These are phyloP conservation scores for Gaultheria prostrata DNA, from an alignment of 148 eudicot genomes.

Conservation along the genomic window DNA sequence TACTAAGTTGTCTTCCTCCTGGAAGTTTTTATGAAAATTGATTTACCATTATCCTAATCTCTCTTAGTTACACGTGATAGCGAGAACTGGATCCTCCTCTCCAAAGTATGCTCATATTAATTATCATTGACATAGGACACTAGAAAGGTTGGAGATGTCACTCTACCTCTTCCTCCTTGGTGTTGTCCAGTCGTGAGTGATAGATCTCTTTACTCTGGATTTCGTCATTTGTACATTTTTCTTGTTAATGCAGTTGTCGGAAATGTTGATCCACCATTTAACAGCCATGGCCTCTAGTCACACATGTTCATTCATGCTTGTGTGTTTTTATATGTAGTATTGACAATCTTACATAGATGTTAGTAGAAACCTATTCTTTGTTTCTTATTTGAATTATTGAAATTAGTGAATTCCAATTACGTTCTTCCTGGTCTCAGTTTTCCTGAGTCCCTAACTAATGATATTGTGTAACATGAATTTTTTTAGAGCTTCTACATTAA, in stretches of 20 bases:
- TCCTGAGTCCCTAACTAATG: neutral
- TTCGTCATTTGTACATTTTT: neutral
- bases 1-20: neutral
- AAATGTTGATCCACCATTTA: neutral
- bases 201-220: neutral
- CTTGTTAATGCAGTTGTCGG: neutral
- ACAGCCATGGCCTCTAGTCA: neutral
- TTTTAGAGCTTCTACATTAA: neutral
- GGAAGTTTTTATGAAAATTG: neutral
- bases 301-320: neutral
- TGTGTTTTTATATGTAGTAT: neutral
- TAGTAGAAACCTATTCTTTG: neutral
- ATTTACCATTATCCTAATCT: neutral
- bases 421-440: neutral
- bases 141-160: constrained; percentile 8
- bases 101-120: neutral
- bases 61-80: neutral
- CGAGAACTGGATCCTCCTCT: neutral
- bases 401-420: neutral
- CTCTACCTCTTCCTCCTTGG: neutral
- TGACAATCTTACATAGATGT: neutral
- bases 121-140: neutral
- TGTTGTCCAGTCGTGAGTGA: neutral
- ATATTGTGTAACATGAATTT: neutral
- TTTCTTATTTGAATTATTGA: neutral